Conservation (phyloP, 2,329 filamentous ascomycete genomes). For the Phaeosphaeriaceae sp. region DNA sequence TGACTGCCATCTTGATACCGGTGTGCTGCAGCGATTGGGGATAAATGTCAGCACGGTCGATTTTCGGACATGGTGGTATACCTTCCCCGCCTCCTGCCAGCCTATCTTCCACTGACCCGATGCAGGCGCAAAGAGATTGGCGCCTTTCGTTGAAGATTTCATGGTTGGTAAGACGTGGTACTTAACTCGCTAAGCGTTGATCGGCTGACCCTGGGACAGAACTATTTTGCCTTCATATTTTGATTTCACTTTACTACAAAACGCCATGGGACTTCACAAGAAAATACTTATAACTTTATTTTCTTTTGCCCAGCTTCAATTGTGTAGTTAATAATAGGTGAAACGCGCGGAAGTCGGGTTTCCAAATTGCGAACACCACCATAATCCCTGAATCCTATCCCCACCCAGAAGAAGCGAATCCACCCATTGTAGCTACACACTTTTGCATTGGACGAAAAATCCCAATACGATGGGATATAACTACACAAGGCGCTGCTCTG, state of each 20-base stretch:
- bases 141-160: slow-evolving; percentile 23
- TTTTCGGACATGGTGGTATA: slow-evolving; percentile 80
- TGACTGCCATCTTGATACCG: slow-evolving; percentile 85
- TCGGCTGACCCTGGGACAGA: too few species aligned
- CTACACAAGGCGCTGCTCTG: neutral
- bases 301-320: too few species aligned
- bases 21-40: slow-evolving; percentile 72
- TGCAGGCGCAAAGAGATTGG: slow-evolving; percentile 43
- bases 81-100: neutral
- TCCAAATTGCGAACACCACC: neutral
- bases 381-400: neutral
- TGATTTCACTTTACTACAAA: too few species aligned
- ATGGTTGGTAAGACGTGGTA: too few species aligned
- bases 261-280: too few species aligned
- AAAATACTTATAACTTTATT: too few species aligned
- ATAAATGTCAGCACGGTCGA: slow-evolving; percentile 77
- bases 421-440: neutral
- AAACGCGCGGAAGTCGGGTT: too few species aligned
- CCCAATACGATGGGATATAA: neutral
- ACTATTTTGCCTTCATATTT: too few species aligned
- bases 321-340: too few species aligned
- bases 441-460: neutral
- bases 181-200: too few species aligned
- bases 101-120: slow-evolving; percentile 13
- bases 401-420: neutral